A percentile compares a stretch with the other conserved stretches of the same genome.
Evolutionary conservation across 2,329 filamentous ascomycete species (phyloP).

Genomic region (Rachicladosporium sp.): DNA sequence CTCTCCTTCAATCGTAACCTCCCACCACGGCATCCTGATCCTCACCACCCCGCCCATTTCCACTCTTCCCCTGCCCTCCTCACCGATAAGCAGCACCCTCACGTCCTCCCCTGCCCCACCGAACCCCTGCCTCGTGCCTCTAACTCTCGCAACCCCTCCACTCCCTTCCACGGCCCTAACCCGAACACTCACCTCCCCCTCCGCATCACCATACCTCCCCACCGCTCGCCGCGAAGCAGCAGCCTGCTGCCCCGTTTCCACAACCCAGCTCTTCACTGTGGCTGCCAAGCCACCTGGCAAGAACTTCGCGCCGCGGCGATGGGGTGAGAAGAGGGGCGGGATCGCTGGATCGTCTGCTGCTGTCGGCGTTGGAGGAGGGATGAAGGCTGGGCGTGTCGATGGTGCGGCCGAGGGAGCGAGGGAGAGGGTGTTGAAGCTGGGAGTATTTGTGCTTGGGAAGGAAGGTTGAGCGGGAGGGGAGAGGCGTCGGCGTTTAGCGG

Average conservation of each 20-base stretch:
- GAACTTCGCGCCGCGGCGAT: slow-evolving; percentile 38
- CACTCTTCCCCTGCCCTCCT: slow-evolving; percentile 2
- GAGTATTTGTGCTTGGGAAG: slow-evolving; percentile 1
- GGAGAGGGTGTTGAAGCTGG: background rate
- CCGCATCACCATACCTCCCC: slow-evolving; percentile 6
- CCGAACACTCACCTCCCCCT: slow-evolving; percentile 10
- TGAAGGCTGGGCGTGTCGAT: slow-evolving; percentile 25
- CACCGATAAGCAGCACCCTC: slow-evolving; percentile 1
- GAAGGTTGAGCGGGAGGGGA: slow-evolving; percentile 4
- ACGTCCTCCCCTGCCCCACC: slow-evolving; percentile 1
- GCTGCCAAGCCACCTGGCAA: slow-evolving; percentile 37
- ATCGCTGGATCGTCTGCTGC: slow-evolving; percentile 26
- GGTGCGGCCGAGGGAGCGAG: background rate
- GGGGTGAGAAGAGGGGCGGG: slow-evolving; percentile 43
- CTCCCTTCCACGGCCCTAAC: slow-evolving; percentile 10
- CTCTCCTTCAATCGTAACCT: slow-evolving; percentile 1
- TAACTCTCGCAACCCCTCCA: slow-evolving; percentile 4
- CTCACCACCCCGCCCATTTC: background rate
- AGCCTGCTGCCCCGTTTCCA: slow-evolving; percentile 28
- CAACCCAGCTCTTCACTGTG: slow-evolving; percentile 38
- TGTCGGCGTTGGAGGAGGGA: slow-evolving; percentile 23
- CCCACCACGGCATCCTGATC: slow-evolving; percentile 1
- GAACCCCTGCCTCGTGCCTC: background rate
- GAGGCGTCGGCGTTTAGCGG: slow-evolving; percentile 16
- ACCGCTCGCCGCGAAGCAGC: slow-evolving; percentile 13